Evolutionary conservation across 2,329 filamentous ascomycete species (phyloP), one percentile per base, ranked within the genome.

Genomic region (Sarocladiaceae sp.): DNA sequence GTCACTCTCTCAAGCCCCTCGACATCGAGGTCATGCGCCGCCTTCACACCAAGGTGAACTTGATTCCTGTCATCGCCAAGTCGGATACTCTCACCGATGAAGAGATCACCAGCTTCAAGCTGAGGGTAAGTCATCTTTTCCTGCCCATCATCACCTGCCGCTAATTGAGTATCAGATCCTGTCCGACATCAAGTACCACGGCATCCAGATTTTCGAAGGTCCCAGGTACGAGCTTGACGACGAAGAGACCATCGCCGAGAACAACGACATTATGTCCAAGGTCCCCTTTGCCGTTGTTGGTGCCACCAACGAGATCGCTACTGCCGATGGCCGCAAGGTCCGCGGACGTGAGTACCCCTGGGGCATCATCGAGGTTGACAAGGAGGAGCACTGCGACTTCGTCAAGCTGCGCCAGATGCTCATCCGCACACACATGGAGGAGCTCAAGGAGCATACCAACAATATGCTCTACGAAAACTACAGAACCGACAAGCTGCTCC

Each of bases 371-470:
- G 93, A 98, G 72, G 93, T 98, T 52, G 93, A 98, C 72, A 98
- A 98, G 66, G 93, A 98, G 78, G 93, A 98, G 69, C 93, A 98
- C 76, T 98, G 93, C 63, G 93, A 98, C 72, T 98, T 98, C 56
- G 93, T 97, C 70, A 98, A 98, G 82, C 83, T 98, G 50, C 89
- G 93, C 68, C 93, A 98, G 72, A 98, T 98, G 93, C 82, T 98
- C 56, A 97, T 98, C 74, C 87, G 93, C 67, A 98, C 93, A 46
- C 93, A 98, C 79, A 98, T 98, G 93, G 93, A 98, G 68, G 93
- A 98, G 74, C 88, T 98, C 74, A 98, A 98, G 83, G 93, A 98
- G 76, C 88, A 98, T 76, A 98, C 93, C 68, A 98, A 97, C 83
- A 98, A 98, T 74, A 80, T 78, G 54, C 76, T 98, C 59, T 98